Evolutionary conservation across 495 filamentous ascomycete species (phyloP).

Genomic region (Penicillium longicatenatum): DNA sequence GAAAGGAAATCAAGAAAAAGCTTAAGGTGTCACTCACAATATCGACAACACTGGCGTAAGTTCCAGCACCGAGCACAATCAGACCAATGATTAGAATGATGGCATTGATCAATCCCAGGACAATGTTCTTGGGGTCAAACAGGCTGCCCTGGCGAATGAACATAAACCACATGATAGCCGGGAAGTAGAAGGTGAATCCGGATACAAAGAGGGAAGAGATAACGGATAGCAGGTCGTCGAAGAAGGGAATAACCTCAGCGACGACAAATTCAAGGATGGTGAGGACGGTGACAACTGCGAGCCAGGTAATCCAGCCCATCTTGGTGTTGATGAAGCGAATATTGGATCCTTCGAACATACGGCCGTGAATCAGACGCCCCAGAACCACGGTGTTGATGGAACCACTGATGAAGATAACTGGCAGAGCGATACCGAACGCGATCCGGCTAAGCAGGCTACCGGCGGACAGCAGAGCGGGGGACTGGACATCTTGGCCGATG

Average conservation of each 20-base stretch:
- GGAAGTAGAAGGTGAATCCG: conserved; percentile 20
- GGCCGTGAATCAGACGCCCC: conserved; percentile 58
- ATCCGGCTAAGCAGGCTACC: conserved; percentile 59
- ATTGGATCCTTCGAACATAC: conserved; percentile 50
- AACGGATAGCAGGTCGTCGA: conserved; percentile 57
- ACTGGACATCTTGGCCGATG: background rate
- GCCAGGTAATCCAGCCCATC: conserved; percentile 54
- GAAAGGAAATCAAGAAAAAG: background rate
- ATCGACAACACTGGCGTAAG: conserved; percentile 54
- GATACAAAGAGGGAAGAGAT: conserved; percentile 41
- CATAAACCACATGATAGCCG: conserved; percentile 61
- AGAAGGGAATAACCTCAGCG: conserved; percentile 66
- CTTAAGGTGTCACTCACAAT: conserved; percentile 45
- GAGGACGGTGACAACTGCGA: conserved; percentile 48
- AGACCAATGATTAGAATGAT: conserved; percentile 34
- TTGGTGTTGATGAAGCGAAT: conserved; percentile 35
- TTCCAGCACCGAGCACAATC: conserved; percentile 50
- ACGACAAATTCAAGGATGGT: conserved; percentile 62
- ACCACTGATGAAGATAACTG: conserved; percentile 53
- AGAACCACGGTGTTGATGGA: conserved; percentile 60
- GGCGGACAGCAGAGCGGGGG: conserved; percentile 50
- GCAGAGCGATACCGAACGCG: conserved; percentile 54
- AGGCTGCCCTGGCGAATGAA: conserved; percentile 40
- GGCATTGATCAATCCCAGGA: conserved; percentile 15
- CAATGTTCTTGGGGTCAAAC: conserved; percentile 28